phyloP scores from a whole-genome alignment of 2,329 filamentous ascomycete species.

The Neospermospora avenae region DNA sequence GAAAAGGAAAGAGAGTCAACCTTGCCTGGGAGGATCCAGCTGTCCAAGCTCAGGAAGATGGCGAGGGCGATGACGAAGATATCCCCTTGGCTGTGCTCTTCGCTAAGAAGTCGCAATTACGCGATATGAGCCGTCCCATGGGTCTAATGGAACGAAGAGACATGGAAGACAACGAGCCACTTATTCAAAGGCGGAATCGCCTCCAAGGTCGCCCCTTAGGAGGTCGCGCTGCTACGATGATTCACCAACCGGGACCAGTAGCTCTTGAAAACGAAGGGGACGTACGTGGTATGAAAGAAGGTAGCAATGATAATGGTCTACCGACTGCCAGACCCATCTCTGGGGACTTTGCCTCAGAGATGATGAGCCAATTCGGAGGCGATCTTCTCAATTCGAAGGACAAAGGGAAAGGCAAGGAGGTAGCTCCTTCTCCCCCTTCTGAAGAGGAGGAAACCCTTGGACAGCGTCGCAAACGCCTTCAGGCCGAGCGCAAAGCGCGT shows the following conservation, averaged over 20 bases:
- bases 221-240: conserved; percentile 31
- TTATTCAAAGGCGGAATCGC: conserved; percentile 33
- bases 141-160: conserved; percentile 79
- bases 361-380: conserved; percentile 62
- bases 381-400: conserved; percentile 38
- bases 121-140: conserved; percentile 60
- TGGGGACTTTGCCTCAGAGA: conserved; percentile 63
- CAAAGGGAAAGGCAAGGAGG: conserved; percentile 36
- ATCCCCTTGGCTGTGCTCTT: conserved; percentile 82
- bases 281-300: conserved; percentile 62
- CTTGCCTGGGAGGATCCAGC: conserved; percentile 82
- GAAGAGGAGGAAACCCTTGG: conserved; percentile 75
- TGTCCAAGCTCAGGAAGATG: conserved; percentile 44
- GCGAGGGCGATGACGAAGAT: conserved; percentile 70
- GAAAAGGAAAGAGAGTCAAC: conserved; percentile 73
- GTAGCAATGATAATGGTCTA: conserved; percentile 40
- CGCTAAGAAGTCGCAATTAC: conserved; percentile 44
- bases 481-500: conserved; percentile 64
- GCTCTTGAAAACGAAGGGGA: conserved; percentile 50
- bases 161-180: conserved; percentile 86
- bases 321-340: conserved; percentile 51
- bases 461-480: conserved; percentile 70
- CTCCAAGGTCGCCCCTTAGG: conserved; percentile 26
- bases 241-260: conserved; percentile 17
- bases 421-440: conserved; percentile 37